Evolutionary conservation across 768 basidiomycete species (phyloP).

Genomic region (Mycena rosella): DNA sequence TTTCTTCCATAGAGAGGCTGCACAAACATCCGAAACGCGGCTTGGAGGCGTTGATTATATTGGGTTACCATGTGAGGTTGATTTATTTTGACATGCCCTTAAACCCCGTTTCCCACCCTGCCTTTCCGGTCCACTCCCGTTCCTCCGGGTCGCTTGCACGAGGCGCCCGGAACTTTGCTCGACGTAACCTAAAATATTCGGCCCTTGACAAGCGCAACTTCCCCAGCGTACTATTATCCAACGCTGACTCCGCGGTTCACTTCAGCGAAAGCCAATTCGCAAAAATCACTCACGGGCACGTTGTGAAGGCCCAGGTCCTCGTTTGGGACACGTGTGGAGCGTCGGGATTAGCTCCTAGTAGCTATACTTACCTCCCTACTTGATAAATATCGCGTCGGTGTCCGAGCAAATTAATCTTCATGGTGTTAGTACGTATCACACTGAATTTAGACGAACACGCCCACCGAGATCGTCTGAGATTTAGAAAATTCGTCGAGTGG

Average conservation of each 20-base stretch:
- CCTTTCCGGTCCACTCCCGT: background rate
- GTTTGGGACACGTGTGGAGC: background rate
- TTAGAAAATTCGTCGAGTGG: no score
- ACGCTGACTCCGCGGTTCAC: background rate
- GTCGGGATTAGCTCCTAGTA: background rate
- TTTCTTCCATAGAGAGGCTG: background rate
- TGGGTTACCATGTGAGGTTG: background rate
- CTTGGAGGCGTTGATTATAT: background rate
- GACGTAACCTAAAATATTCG: constrained; percentile 16
- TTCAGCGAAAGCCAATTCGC: constrained; percentile 23
- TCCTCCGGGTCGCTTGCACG: constrained; percentile 1
- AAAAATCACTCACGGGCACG: constrained; percentile 18
- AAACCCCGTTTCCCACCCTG: background rate
- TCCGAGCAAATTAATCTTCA: constrained; percentile 26
- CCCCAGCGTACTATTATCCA: constrained; percentile 14
- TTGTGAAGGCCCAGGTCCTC: background rate
- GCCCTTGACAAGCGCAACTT: background rate
- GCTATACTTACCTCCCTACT: background rate
- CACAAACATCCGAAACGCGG: background rate
- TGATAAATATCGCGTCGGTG: background rate
- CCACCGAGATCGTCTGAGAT: no score
- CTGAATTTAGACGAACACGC: no score
- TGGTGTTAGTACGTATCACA: background rate
- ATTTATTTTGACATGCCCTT: background rate
- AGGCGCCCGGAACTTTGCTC: constrained; percentile 7